Evolutionary conservation across 1,139 yeast genomes (phyloP).

Genomic region (Entelexis paramagnoliae): DNA sequence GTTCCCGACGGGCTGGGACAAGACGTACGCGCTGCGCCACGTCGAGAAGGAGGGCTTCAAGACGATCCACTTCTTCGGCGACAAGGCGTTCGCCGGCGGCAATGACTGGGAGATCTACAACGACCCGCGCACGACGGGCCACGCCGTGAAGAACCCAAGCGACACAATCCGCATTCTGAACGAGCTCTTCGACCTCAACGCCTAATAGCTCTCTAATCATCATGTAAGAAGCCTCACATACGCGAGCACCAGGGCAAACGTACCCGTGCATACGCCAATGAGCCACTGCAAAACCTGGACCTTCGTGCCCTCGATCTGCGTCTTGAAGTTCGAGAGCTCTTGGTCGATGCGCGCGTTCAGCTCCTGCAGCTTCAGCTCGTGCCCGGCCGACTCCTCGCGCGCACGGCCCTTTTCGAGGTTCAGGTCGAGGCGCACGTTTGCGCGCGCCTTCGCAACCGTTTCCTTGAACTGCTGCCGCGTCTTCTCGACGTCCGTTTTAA

Average conservation of each 20-base stretch:
- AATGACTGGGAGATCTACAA: conserved; percentile 93
- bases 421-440: conserved; percentile 80
- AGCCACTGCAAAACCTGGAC: conserved; percentile 97
- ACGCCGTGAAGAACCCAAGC: conserved; percentile 76
- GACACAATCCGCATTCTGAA: conserved; percentile 80
- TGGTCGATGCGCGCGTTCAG: conserved; percentile 92
- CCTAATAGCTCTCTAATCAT: background rate
- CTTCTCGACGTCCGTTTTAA: conserved; percentile 77
- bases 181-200: conserved; percentile 49
- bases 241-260: conserved; percentile 84
- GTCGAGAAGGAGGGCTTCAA: conserved; percentile 75
- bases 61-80: conserved; percentile 95
- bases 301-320: conserved; percentile 88
- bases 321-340: conserved; percentile 86
- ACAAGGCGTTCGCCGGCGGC: conserved; percentile 95
- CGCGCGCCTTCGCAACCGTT: conserved; percentile 82
- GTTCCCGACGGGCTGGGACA: conserved; percentile 99
- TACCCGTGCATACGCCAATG: conserved; percentile 96
- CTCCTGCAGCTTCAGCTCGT: conserved; percentile 87
- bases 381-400: conserved; percentile 84
- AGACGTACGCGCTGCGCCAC: conserved; percentile 93
- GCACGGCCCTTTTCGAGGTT: conserved; percentile 92
- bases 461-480: conserved; percentile 75
- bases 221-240: conserved; percentile 73
- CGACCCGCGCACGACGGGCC: conserved; percentile 90